These are phyloP conservation scores for Trichocladium antarcticum DNA, from an alignment of 495 filamentous ascomycete genomes.

Conservation along the genomic window DNA sequence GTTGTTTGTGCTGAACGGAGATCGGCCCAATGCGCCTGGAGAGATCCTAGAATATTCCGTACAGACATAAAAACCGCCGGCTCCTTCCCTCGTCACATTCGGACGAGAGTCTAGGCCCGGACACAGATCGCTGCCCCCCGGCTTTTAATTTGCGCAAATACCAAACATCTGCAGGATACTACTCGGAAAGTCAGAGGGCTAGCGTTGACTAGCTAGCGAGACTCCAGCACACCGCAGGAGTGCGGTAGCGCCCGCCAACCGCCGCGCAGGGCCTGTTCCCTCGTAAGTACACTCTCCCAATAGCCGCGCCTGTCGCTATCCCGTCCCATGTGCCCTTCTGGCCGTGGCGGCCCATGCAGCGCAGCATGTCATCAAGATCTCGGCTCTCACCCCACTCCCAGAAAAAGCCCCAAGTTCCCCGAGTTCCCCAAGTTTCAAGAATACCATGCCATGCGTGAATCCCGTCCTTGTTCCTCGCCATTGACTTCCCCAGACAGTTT, in stretches of 20 bases:
- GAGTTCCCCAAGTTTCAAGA: slow-evolving; percentile 13
- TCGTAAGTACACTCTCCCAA: slow-evolving; percentile 6
- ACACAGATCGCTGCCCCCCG: not conserved
- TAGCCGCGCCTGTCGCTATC: not conserved
- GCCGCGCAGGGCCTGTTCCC: not conserved
- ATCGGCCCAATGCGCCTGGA: too few species aligned
- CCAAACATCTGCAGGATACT: too few species aligned
- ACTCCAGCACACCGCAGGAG: too few species aligned
- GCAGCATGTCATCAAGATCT: slow-evolving; percentile 30
- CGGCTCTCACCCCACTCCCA: slow-evolving; percentile 19
- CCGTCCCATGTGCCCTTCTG: slow-evolving; percentile 20
- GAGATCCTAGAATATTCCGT: too few species aligned
- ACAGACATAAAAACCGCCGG: not conserved
- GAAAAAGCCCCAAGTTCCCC: slow-evolving; percentile 11
- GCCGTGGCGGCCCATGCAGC: slow-evolving; percentile 8
- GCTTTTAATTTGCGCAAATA: not conserved
- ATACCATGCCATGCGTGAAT: slow-evolving; percentile 22
- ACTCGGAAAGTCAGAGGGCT: too few species aligned
- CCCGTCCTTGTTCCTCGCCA: slow-evolving; percentile 20
- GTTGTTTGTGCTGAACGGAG: not conserved
- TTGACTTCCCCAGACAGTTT: slow-evolving; percentile 16
- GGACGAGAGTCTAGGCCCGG: slow-evolving; percentile 1
- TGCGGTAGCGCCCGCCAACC: not conserved
- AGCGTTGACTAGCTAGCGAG: too few species aligned
- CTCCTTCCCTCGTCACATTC: not conserved